Conservation (phyloP, 805 yeast genomes). For the Teunomyces lycoperdinae region DNA sequence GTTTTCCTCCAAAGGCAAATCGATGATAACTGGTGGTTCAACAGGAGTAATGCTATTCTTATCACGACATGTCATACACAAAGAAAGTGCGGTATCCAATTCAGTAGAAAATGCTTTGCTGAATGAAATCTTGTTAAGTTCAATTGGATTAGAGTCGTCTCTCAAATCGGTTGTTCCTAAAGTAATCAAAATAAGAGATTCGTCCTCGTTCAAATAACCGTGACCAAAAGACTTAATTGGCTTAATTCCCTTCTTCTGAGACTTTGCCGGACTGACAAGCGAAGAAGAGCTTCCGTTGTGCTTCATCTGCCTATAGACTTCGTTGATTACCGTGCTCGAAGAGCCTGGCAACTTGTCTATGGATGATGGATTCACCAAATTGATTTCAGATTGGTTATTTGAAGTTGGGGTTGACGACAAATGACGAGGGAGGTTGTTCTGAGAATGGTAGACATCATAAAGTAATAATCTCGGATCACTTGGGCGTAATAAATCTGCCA, state of each 20-base stretch:
- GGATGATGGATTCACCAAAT: slow-evolving; percentile 23
- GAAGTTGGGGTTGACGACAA: slow-evolving; percentile 7
- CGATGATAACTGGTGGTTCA: slow-evolving; percentile 63
- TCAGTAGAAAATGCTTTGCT: slow-evolving; percentile 78
- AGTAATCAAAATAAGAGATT: slow-evolving; percentile 74
- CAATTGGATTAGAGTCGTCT: slow-evolving; percentile 54
- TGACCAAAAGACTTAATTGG: slow-evolving; percentile 87
- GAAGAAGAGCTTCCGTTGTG: slow-evolving; percentile 21
- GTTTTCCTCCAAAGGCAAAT: slow-evolving; percentile 80
- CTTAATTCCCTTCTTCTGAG: slow-evolving; percentile 24
- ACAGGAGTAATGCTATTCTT: slow-evolving; percentile 24
- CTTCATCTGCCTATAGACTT: slow-evolving; percentile 40
- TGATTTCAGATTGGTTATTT: slow-evolving; percentile 1
- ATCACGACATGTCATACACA: slow-evolving; percentile 51
- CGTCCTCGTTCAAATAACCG: slow-evolving; percentile 58
- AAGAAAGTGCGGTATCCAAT: slow-evolving; percentile 81
- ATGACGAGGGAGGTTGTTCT: slow-evolving; percentile 28
- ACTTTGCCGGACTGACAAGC: slow-evolving; percentile 13
- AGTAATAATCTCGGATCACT: slow-evolving; percentile 30
- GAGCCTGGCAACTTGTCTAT: slow-evolving; percentile 38
- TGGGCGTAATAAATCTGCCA: slow-evolving; percentile 63
- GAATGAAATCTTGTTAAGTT: slow-evolving; percentile 70
- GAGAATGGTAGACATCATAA: slow-evolving; percentile 36
- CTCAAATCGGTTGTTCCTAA: slow-evolving; percentile 84
- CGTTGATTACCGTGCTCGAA: slow-evolving; percentile 28